These are phyloP conservation scores for Trichocladium uniseriatum DNA, from an alignment of 495 filamentous ascomycete genomes.

Conservation along the genomic window DNA sequence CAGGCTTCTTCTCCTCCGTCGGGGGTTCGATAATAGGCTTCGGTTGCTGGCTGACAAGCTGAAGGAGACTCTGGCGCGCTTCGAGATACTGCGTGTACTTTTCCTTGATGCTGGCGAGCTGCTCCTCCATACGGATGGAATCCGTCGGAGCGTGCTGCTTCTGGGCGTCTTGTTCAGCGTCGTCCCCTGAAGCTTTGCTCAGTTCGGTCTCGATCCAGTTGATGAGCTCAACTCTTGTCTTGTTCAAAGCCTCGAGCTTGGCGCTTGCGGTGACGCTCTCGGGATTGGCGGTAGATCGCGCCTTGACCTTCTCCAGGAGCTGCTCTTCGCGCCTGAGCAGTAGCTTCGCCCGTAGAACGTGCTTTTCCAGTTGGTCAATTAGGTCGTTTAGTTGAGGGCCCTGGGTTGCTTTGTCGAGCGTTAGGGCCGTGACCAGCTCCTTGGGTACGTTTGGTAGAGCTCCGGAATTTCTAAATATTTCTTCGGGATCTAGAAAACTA, in stretches of 20 bases:
- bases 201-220: conserved; percentile 65
- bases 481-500: conserved; percentile 38
- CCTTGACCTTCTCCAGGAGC: conserved; percentile 49
- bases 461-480: conserved; percentile 34
- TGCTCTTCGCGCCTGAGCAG: conserved; percentile 54
- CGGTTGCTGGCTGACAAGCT: conserved; percentile 20
- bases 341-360: conserved; percentile 53
- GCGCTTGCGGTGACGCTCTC: conserved; percentile 25
- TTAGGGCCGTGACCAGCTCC: conserved; percentile 36
- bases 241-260: conserved; percentile 40
- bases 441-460: conserved; percentile 40
- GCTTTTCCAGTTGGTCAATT: conserved; percentile 53
- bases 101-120: conserved; percentile 38
- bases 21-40: conserved; percentile 29
- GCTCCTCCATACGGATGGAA: conserved; percentile 38
- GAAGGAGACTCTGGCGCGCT: conserved; percentile 37
- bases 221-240: conserved; percentile 56
- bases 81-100: conserved; percentile 42
- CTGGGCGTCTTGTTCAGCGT: conserved; percentile 30
- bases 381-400: conserved; percentile 38
- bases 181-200: conserved; percentile 41
- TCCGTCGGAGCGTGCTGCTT: conserved; percentile 11
- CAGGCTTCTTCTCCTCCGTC: conserved; percentile 12
- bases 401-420: conserved; percentile 24
- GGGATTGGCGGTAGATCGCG: conserved; percentile 24